phyloP scores from a whole-genome alignment of 192 early-diverging fungal species.

The Lunasporangiospora selenospora region DNA sequence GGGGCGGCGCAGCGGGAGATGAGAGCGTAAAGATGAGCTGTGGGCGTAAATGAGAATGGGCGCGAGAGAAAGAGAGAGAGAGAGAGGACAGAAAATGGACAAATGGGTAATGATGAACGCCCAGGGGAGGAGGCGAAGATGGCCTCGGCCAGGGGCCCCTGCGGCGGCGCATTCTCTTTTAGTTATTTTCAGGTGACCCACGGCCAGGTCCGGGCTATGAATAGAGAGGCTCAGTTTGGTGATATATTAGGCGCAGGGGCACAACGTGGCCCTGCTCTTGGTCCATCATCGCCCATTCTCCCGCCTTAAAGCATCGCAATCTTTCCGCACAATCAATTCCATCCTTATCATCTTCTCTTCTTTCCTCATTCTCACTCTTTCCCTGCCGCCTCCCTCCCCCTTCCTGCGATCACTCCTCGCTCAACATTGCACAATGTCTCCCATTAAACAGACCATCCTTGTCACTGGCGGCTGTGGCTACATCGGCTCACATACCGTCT shows the following conservation, averaged over 20 bases:
- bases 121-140: not conserved
- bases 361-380: not conserved
- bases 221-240: not conserved
- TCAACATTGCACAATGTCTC: not conserved
- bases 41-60: not conserved
- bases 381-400: not conserved
- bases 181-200: too few relatives aligned
- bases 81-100: not conserved
- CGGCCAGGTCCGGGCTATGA: not conserved
- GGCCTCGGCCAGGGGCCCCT: too few relatives aligned
- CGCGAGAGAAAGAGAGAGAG: not conserved
- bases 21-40: not conserved
- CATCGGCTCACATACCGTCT: conserved; percentile 93
- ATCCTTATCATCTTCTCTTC: not conserved
- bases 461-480: conserved; percentile 87
- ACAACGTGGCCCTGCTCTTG: not conserved
- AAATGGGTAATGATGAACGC: not conserved
- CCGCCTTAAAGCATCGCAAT: too few relatives aligned
- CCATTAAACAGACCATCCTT: conserved; percentile 34
- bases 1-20: too few relatives aligned
- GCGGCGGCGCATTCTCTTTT: too few relatives aligned
- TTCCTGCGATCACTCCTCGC: not conserved
- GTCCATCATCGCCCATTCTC: not conserved
- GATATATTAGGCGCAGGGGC: not conserved
- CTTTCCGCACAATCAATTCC: not conserved